A percentile compares a stretch with the other conserved stretches of the same genome.
These are phyloP conservation scores for Hawksworthiomyces lignivorus DNA, from an alignment of 2,329 filamentous ascomycete species.

Conservation along the genomic window DNA sequence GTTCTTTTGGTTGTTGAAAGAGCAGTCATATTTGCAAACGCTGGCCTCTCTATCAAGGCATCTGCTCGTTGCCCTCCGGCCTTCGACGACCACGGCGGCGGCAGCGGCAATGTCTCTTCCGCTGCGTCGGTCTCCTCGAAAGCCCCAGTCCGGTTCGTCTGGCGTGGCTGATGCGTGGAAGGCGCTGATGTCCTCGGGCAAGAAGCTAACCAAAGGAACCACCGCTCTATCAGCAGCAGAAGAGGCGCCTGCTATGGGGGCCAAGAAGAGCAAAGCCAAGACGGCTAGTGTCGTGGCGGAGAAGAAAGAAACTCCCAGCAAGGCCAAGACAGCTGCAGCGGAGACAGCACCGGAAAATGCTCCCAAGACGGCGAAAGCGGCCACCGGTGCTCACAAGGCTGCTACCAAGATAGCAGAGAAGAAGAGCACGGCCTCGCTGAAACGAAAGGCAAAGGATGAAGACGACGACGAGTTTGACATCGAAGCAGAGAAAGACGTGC, in stretches of 20 bases:
- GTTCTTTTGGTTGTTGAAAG: no score
- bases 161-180: conserved; percentile 17
- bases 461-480: conserved; percentile 7
- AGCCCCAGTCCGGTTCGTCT: neutral
- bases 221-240: neutral
- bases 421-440: conserved; percentile 1
- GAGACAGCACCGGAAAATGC: no score
- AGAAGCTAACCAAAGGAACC: neutral
- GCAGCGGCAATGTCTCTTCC: conserved; percentile 10
- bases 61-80: neutral
- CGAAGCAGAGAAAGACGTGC: conserved; percentile 16
- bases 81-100: conserved; percentile 3
- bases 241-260: neutral
- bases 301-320: neutral
- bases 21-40: no score
- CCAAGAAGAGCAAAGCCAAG: neutral
- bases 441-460: conserved; percentile 11
- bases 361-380: neutral
- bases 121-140: conserved; percentile 10
- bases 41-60: no score
- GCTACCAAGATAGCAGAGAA: neutral
- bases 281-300: neutral
- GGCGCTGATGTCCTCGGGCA: conserved; percentile 10
- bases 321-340: no score
- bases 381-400: neutral